phyloP scores from a whole-genome alignment of 2,329 filamentous ascomycete genomes.

The Nannizziopsis arthrosporioides region DNA sequence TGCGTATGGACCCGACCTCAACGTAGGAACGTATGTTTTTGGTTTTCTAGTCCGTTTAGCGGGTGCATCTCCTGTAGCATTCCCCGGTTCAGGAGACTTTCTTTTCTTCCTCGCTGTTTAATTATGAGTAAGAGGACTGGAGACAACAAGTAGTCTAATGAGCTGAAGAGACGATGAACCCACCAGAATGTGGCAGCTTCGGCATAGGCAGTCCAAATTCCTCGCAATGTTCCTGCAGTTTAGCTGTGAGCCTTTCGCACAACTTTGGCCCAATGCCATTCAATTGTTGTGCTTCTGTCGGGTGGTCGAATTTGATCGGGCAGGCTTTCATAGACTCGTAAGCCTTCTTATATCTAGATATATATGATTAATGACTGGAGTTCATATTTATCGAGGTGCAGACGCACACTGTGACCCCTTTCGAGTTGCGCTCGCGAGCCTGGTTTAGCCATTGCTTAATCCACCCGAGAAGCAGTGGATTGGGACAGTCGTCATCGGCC shows the following conservation, averaged over 20 bases:
- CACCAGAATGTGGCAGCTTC: constrained; percentile 41
- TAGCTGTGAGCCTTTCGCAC: constrained; percentile 55
- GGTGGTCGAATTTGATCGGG: constrained; percentile 58
- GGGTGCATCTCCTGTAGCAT: constrained; percentile 24
- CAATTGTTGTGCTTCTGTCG: constrained; percentile 60
- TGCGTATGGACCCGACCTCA: constrained; percentile 64
- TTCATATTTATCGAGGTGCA: constrained; percentile 7
- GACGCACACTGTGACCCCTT: constrained; percentile 46
- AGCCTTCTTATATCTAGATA: constrained; percentile 59
- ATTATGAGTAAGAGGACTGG: too few species aligned
- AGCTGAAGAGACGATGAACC: background rate
- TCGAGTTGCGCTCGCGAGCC: constrained; percentile 57
- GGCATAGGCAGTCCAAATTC: constrained; percentile 60
- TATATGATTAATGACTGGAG: background rate
- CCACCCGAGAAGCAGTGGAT: constrained; percentile 60
- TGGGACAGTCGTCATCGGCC: constrained; percentile 42
- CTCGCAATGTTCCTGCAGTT: constrained; percentile 45
- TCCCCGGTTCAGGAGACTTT: constrained; percentile 21
- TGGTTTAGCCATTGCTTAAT: constrained; percentile 66
- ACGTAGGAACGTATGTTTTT: constrained; percentile 59
- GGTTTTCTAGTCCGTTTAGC: constrained; percentile 46
- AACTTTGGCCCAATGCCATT: constrained; percentile 62
- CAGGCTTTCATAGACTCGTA: constrained; percentile 67
- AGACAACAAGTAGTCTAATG: background rate
- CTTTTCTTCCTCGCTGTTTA: constrained; percentile 22